These are phyloP conservation scores for Rhodotorula sp. DNA, from an alignment of 1,284 basidiomycete genomes.

Conservation along the genomic window DNA sequence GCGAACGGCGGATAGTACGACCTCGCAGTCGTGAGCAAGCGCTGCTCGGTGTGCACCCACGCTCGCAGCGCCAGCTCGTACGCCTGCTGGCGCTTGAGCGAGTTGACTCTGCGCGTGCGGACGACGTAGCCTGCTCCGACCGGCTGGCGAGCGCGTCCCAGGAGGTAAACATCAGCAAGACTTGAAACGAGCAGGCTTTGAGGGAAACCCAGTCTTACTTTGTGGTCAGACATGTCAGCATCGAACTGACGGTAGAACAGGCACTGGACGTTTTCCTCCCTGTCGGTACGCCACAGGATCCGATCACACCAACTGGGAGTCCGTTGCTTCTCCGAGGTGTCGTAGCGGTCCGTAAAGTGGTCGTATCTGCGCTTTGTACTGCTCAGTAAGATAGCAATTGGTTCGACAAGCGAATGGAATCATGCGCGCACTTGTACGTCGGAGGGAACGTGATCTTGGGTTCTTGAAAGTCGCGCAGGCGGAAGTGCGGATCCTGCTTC, in stretches of 20 bases:
- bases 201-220: constrained; percentile 12
- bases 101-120: constrained; percentile 22
- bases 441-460: constrained; percentile 77
- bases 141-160: constrained; percentile 26
- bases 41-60: constrained; percentile 15
- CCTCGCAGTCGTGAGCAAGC: constrained; percentile 13
- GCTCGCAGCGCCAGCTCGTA: constrained; percentile 5
- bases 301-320: constrained; percentile 96
- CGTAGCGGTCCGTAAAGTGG: constrained; percentile 68
- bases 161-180: background rate
- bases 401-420: background rate
- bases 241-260: constrained; percentile 47
- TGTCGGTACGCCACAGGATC: constrained; percentile 63
- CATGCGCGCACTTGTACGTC: constrained; percentile 76
- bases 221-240: constrained; percentile 48
- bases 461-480: constrained; percentile 78
- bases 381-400: background rate
- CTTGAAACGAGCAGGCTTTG: background rate
- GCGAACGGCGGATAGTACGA: constrained; percentile 7
- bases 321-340: constrained; percentile 81
- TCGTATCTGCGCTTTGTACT: constrained; percentile 60
- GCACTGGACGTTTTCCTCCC: constrained; percentile 20
- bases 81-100: constrained; percentile 2
- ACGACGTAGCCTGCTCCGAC: constrained; percentile 36
- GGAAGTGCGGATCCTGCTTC: constrained; percentile 76